These are phyloP conservation scores for Neurospora sp. DNA, from an alignment of 495 filamentous ascomycete genomes.

Conservation along the genomic window DNA sequence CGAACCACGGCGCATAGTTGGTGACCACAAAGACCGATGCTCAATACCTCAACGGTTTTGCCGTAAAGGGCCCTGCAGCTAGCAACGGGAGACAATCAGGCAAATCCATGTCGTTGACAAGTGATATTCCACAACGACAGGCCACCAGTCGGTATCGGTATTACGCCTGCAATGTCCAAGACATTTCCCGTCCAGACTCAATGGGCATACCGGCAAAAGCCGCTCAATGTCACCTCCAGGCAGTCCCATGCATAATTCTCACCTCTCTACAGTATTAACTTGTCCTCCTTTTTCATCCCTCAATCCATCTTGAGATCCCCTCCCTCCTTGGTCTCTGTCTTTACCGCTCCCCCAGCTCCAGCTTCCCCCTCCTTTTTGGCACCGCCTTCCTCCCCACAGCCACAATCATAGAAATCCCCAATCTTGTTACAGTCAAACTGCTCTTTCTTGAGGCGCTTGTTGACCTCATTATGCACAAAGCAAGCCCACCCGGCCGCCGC, in stretches of 20 bases:
- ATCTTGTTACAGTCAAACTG: constrained; percentile 83
- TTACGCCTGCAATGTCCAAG: background rate
- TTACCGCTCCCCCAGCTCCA: background rate
- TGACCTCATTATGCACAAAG: constrained; percentile 90
- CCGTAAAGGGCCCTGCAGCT: background rate
- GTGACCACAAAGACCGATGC: background rate
- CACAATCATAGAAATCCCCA: constrained; percentile 91
- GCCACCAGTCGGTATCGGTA: background rate
- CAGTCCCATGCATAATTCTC: background rate
- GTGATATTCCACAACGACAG: background rate
- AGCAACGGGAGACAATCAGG: background rate
- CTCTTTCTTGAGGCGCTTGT: constrained; percentile 70
- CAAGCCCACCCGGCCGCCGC: constrained; percentile 87
- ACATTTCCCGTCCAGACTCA: background rate
- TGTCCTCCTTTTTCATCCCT: constrained; percentile 12
- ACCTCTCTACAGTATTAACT: background rate
- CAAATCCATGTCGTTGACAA: background rate
- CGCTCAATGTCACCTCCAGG: background rate
- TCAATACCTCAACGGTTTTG: background rate
- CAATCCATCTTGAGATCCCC: constrained; percentile 32
- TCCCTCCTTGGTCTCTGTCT: constrained; percentile 1
- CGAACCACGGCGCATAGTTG: background rate
- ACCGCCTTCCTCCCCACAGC: constrained; percentile 69
- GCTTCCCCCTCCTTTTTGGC: constrained; percentile 18
- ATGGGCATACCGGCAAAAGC: background rate